phyloP scores from a whole-genome alignment of 495 filamentous ascomycete species.

The Penicillium argentinense region DNA sequence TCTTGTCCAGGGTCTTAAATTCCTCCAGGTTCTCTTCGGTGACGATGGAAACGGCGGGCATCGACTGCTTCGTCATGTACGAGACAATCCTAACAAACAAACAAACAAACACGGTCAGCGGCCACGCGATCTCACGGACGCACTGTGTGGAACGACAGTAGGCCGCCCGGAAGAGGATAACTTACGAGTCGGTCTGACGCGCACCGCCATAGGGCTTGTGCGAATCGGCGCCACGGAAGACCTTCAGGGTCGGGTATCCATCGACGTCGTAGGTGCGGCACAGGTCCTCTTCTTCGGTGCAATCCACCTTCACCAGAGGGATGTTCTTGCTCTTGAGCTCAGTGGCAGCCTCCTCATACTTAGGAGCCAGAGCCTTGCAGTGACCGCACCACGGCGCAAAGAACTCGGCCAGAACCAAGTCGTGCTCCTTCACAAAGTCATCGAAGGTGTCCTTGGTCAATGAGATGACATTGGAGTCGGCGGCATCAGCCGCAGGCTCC shows the following conservation, averaged over 20 bases:
- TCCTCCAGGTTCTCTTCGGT: slow-evolving; percentile 80
- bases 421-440: slow-evolving; percentile 79
- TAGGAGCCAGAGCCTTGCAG: slow-evolving; percentile 92
- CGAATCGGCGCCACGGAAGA: slow-evolving; percentile 93
- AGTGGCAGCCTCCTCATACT: slow-evolving; percentile 92
- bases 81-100: slow-evolving; percentile 72
- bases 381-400: slow-evolving; percentile 99
- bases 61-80: slow-evolving; percentile 98
- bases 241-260: slow-evolving; percentile 97
- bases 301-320: slow-evolving; percentile 90
- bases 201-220: slow-evolving; percentile 81
- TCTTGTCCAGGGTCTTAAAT: slow-evolving; percentile 97
- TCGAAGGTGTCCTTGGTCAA: slow-evolving; percentile 84
- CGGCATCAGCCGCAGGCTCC: slow-evolving; percentile 42
- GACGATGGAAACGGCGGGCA: slow-evolving; percentile 85
- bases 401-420: slow-evolving; percentile 94
- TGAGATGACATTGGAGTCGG: slow-evolving; percentile 66
- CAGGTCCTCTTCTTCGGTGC: slow-evolving; percentile 89
- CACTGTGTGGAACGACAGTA: no score
- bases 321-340: slow-evolving; percentile 95
- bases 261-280: slow-evolving; percentile 89
- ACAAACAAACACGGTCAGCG: slow-evolving; percentile 25
- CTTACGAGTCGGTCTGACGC: slow-evolving; percentile 87
- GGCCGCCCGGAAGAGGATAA: slow-evolving; percentile 16
- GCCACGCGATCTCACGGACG: no score